These are phyloP conservation scores for Trichocomaceae sp. DNA, from an alignment of 2,329 filamentous ascomycete genomes.

Conservation along the genomic window DNA sequence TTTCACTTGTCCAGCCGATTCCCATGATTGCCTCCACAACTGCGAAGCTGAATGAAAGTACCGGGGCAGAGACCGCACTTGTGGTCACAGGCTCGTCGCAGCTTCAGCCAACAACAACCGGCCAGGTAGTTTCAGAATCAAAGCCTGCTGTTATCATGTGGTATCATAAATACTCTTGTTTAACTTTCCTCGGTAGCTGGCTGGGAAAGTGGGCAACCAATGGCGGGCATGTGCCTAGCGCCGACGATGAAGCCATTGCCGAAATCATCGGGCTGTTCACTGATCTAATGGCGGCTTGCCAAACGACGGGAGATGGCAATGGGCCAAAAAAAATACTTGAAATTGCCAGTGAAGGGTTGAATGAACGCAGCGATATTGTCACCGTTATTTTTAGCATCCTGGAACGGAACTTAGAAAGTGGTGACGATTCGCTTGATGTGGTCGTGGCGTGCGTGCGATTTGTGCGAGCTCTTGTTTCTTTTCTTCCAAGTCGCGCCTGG, in stretches of 20 bases:
- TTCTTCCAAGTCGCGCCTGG: slow-evolving; percentile 82
- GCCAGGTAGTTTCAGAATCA: slow-evolving; percentile 66
- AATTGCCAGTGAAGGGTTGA: slow-evolving; percentile 45
- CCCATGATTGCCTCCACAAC: slow-evolving; percentile 37
- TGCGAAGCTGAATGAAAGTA: slow-evolving; percentile 19
- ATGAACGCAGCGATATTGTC: slow-evolving; percentile 60
- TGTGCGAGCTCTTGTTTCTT: slow-evolving; percentile 60
- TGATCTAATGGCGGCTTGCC: slow-evolving; percentile 54
- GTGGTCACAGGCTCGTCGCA: slow-evolving; percentile 32
- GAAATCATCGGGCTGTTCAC: slow-evolving; percentile 71
- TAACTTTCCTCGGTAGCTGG: slow-evolving; percentile 71
- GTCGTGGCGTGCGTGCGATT: slow-evolving; percentile 75
- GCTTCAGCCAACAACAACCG: slow-evolving; percentile 34
- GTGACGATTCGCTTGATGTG: slow-evolving; percentile 57
- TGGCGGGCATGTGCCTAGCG: slow-evolving; percentile 48
- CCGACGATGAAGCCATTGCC: slow-evolving; percentile 56
- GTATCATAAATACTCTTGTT: slow-evolving; percentile 66
- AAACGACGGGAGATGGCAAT: slow-evolving; percentile 29
- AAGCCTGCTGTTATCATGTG: slow-evolving; percentile 70
- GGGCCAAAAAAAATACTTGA: slow-evolving; percentile 42
- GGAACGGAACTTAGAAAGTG: slow-evolving; percentile 55
- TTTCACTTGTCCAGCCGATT: slow-evolving; percentile 57
- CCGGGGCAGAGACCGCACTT: slow-evolving; percentile 25
- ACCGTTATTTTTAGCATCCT: slow-evolving; percentile 78
- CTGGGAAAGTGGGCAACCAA: slow-evolving; percentile 43